Evolutionary conservation across 257 asterid genomes (phyloP), one percentile per base, ranked within the genome.

Genomic region (Coffea eugenioides): DNA sequence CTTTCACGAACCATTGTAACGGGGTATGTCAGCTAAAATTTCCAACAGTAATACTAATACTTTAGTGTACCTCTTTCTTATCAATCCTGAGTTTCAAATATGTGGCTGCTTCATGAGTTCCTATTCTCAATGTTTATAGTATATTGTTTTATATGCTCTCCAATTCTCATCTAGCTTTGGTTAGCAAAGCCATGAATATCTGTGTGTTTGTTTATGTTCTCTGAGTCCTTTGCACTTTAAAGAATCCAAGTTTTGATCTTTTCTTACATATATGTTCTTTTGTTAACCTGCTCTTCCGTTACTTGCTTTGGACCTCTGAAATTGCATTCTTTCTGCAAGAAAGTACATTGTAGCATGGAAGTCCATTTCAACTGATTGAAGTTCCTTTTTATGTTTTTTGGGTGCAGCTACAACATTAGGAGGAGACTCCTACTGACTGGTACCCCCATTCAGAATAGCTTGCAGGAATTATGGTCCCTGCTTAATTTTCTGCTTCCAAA

Each of bases 381-480:
- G 78, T 78, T 84, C 71, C 78, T 71, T 77, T 80, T 84, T 43
- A 2, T 39, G 3, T 39, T 39, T 39, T 39, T 39, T 39, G 3
- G 43, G 43, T 89, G 86, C 97, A 96, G 99, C 65, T 94, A 90
- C 79, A 91, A 94, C 74, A 96, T 94, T 79, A 91, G 95, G 81
- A 87, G 97, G 86, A 88, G 99, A 86, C 99, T 96, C 81, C 91
- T 96, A 41, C 89, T 96, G 92, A 96, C 97, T 27, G 99, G 99
- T 69, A 96, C 99, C 71, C 99, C 98, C 72, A 94, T 96, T 84
- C 99, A 94, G 93, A 96, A 96, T 84, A 94, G 95, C 89, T 90
- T 96, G 86, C 97, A 96, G 84, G 99, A 96, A 76, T 82, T 96
- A 74, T 96, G 99, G 99, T 91, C 99, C 77, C 97, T 96, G 18